These are phyloP conservation scores for Pezicula carpinea DNA, from an alignment of 2,329 filamentous ascomycete species.

Conservation along the genomic window DNA sequence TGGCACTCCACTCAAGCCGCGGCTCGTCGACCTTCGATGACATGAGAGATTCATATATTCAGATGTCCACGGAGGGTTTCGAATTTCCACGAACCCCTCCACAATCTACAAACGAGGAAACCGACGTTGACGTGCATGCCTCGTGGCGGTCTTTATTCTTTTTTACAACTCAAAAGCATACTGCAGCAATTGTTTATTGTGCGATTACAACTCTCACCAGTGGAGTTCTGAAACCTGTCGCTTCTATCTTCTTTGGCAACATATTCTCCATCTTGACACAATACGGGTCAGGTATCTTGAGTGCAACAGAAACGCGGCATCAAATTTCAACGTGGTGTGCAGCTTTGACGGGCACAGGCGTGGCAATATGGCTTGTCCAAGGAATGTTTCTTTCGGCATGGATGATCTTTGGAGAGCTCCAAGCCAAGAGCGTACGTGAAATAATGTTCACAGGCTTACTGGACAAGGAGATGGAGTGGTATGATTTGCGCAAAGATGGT, in stretches of 20 bases:
- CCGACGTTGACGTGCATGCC: slow-evolving; percentile 5
- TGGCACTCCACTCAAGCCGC: neutral
- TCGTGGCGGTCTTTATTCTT: slow-evolving; percentile 51
- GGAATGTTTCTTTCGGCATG: slow-evolving; percentile 65
- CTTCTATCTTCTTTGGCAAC: slow-evolving; percentile 68
- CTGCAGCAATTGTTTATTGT: slow-evolving; percentile 48
- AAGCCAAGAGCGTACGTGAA: slow-evolving; percentile 62
- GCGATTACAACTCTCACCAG: slow-evolving; percentile 51
- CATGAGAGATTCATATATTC: neutral
- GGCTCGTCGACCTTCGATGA: neutral
- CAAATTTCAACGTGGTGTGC: slow-evolving; percentile 56
- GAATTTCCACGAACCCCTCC: neutral
- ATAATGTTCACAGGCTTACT: slow-evolving; percentile 65
- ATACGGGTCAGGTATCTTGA: slow-evolving; percentile 53
- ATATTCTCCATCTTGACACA: slow-evolving; percentile 68
- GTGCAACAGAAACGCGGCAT: slow-evolving; percentile 45
- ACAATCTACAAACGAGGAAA: neutral
- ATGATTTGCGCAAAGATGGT: slow-evolving; percentile 68
- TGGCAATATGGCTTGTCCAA: slow-evolving; percentile 62
- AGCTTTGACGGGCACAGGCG: slow-evolving; percentile 59
- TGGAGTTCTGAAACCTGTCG: slow-evolving; percentile 58
- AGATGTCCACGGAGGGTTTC: neutral
- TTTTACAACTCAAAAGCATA: slow-evolving; percentile 64
- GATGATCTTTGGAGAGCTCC: slow-evolving; percentile 75
- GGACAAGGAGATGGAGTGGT: slow-evolving; percentile 76